Conservation (phyloP, 164 flowering plant genomes). For the Vitis vinifera region ASM3070453v1 NC_081809.1:23715501-23716000, state of each 20-base stretch:
- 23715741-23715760: slow-evolving; percentile 49
- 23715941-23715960: slow-evolving; percentile 69
- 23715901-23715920: slow-evolving; percentile 59
- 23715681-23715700: slow-evolving; percentile 61
- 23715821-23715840: not conserved
- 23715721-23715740: slow-evolving; percentile 68
- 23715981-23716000: slow-evolving; percentile 74
- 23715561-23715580: slow-evolving; percentile 43
- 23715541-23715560: slow-evolving; percentile 58
- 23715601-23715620: slow-evolving; percentile 71
- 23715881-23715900: slow-evolving; percentile 66
- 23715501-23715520: slow-evolving; percentile 48
- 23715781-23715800: too few relatives aligned
- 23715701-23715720: slow-evolving; percentile 76
- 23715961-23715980: slow-evolving; percentile 72
- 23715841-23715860: too few relatives aligned
- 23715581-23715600: slow-evolving; percentile 53
- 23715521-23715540: slow-evolving; percentile 62
- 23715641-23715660: slow-evolving; percentile 49
- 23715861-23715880: slow-evolving; percentile 49
- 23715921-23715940: slow-evolving; percentile 58
- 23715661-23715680: slow-evolving; percentile 55
- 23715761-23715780: not conserved
- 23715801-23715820: not conserved
- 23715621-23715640: slow-evolving; percentile 80